phyloP scores from a whole-genome alignment of 2,329 filamentous ascomycete species.

The Tothia fuscella region DNA sequence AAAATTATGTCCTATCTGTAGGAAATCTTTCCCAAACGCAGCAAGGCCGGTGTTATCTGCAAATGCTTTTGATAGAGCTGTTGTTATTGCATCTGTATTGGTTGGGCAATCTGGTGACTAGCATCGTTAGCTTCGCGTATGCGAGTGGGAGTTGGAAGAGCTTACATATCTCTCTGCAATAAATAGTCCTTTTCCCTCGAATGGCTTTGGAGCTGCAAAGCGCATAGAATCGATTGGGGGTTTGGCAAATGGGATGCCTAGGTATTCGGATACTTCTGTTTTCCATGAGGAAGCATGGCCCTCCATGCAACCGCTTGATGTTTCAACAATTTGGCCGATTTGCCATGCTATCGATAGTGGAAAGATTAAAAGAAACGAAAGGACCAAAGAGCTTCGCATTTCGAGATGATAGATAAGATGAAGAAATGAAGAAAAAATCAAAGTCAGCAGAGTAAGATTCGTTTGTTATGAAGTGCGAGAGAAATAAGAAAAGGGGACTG shows the following conservation, averaged over 20 bases:
- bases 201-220: constrained; percentile 21
- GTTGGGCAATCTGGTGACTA: background rate
- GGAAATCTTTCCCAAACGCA: background rate
- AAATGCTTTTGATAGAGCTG: background rate
- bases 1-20: background rate
- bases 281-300: constrained; percentile 20
- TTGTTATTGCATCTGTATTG: background rate
- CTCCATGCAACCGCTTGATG: constrained; percentile 21
- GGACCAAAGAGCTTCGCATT: too few species aligned
- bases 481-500: too few species aligned
- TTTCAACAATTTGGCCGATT: constrained; percentile 18
- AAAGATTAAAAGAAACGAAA: too few species aligned
- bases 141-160: too few species aligned
- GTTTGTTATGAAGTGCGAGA: too few species aligned
- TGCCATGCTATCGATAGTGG: too few species aligned
- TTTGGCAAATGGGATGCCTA: constrained; percentile 25
- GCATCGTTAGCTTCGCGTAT: background rate
- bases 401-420: too few species aligned
- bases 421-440: too few species aligned
- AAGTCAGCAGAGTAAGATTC: too few species aligned
- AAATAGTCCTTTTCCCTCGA: constrained; percentile 15
- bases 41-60: background rate
- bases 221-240: constrained; percentile 23
- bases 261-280: constrained; percentile 20
- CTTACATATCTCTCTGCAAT: background rate